Evolutionary conservation across 306 rosid genomes (phyloP).

Genomic region (Rosa chinensis): DNA sequence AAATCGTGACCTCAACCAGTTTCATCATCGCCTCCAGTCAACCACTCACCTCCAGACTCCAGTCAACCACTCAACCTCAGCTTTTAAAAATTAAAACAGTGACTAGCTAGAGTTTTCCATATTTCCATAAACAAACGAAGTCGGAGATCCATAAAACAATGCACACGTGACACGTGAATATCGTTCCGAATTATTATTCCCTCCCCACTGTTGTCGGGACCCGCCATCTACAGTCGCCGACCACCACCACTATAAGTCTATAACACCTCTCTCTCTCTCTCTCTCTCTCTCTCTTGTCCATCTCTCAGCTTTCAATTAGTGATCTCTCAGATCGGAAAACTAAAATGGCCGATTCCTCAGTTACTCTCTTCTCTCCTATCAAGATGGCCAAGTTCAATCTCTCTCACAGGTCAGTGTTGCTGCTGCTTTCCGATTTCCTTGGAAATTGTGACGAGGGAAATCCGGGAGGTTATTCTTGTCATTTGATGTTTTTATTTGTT

Average conservation of each 20-base stretch:
- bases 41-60: too few species aligned
- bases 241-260: background rate
- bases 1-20: too few species aligned
- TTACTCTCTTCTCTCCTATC: constrained; percentile 60
- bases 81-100: too few species aligned
- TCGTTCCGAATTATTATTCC: background rate
- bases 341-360: constrained; percentile 41
- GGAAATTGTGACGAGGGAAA: background rate
- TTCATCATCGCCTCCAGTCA: too few species aligned
- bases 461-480: background rate
- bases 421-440: background rate
- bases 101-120: too few species aligned
- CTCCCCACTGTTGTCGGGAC: background rate
- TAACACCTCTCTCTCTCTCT: background rate
- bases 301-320: background rate
- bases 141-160: background rate
- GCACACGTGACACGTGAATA: constrained; percentile 1
- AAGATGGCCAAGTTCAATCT: constrained; percentile 64
- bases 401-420: constrained; percentile 59
- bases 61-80: too few species aligned
- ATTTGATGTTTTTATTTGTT: background rate
- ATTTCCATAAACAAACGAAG: background rate
- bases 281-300: background rate
- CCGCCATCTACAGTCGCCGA: background rate
- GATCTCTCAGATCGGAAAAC: background rate